phyloP scores from a whole-genome alignment of 805 yeast species.

The Clavispora asparagi region DNA sequence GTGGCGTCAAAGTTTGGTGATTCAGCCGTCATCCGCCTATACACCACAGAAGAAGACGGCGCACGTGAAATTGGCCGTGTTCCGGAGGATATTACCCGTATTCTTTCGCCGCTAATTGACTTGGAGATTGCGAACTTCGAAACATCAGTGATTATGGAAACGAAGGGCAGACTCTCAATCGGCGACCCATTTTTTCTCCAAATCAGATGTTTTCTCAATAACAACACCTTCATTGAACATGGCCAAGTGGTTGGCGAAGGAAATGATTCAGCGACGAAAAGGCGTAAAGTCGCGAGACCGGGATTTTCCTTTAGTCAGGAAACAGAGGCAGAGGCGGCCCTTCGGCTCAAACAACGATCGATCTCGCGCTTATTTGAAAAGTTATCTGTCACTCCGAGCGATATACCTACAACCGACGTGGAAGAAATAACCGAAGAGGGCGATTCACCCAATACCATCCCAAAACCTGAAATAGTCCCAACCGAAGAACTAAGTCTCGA shows the following conservation, averaged over 20 bases:
- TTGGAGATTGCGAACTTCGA: slow-evolving; percentile 49
- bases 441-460: slow-evolving; percentile 2
- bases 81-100: slow-evolving; percentile 62
- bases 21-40: slow-evolving; percentile 31
- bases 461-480: slow-evolving; percentile 15
- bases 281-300: slow-evolving; percentile 13
- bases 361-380: slow-evolving; percentile 51
- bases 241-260: slow-evolving; percentile 5
- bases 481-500: slow-evolving; percentile 52
- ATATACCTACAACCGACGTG: slow-evolving; percentile 5
- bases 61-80: slow-evolving; percentile 71
- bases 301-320: slow-evolving; percentile 36
- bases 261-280: slow-evolving; percentile 11
- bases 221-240: slow-evolving; percentile 27
- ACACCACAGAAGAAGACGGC: slow-evolving; percentile 17
- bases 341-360: slow-evolving; percentile 52
- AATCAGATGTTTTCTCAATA: slow-evolving; percentile 56
- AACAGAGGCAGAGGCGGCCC: slow-evolving; percentile 46
- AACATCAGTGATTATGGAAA: slow-evolving; percentile 55
- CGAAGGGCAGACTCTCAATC: slow-evolving; percentile 47
- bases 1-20: slow-evolving; percentile 19
- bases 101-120: slow-evolving; percentile 62
- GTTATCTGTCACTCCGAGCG: slow-evolving; percentile 29
- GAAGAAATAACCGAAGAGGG: background rate
- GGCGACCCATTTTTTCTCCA: slow-evolving; percentile 77